Evolutionary conservation across 768 basidiomycete genomes (phyloP).

Genomic region (Mrakia blollopis): DNA sequence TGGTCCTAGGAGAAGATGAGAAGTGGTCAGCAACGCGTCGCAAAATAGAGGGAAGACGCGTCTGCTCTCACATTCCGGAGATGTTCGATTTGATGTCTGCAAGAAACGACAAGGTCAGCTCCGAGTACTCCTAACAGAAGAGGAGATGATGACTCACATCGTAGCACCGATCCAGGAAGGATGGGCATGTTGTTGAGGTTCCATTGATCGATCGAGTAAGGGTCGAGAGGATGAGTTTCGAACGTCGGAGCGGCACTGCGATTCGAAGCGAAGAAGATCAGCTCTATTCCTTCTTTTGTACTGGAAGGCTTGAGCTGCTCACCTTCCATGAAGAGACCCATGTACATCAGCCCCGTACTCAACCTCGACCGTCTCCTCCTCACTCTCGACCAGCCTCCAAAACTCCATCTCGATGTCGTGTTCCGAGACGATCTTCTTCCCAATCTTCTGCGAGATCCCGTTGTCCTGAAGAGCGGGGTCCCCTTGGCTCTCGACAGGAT

Average conservation of each 20-base stretch:
- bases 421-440: conserved; percentile 61
- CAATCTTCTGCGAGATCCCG: conserved; percentile 34
- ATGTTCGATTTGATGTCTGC: conserved; percentile 89
- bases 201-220: conserved; percentile 88
- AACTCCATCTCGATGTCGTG: conserved; percentile 91
- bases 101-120: background rate
- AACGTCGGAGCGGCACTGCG: conserved; percentile 87
- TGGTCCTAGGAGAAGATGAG: conserved; percentile 4
- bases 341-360: conserved; percentile 99
- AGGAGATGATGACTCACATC: conserved; percentile 47
- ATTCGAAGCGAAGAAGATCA: background rate
- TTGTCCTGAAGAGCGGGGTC: conserved; percentile 2
- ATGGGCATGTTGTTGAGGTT: conserved; percentile 98
- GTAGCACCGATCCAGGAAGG: conserved; percentile 80
- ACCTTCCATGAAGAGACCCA: conserved; percentile 96
- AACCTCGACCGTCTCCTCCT: conserved; percentile 86
- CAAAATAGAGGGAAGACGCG: conserved; percentile 54
- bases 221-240: conserved; percentile 83
- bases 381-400: conserved; percentile 89
- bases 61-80: conserved; percentile 90
- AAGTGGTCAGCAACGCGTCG: background rate
- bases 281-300: background rate
- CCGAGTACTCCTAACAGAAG: background rate
- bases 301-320: conserved; percentile 35
- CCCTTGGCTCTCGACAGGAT: background rate